Evolutionary conservation across 2,329 filamentous ascomycete species (phyloP).

Genomic region (Exophiala spinifera): DNA sequence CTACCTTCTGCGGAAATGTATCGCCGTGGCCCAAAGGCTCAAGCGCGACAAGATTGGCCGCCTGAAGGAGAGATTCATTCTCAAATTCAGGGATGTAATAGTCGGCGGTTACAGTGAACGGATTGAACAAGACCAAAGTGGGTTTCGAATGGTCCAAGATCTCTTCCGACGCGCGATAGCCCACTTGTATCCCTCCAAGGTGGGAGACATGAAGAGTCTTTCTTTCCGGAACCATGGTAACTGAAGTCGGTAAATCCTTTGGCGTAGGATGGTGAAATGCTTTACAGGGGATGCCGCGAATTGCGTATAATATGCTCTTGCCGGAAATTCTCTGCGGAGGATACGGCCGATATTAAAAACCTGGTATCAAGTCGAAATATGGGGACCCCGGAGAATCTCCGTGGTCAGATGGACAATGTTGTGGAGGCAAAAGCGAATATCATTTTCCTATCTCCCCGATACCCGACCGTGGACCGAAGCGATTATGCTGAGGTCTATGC

Average conservation of each 20-base stretch:
- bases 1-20: constrained; percentile 37
- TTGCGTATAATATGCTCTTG: no score
- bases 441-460: constrained; percentile 6
- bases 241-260: neutral
- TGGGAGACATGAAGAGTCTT: constrained; percentile 7
- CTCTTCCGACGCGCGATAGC: neutral
- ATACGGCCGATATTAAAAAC: no score
- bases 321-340: no score
- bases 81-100: constrained; percentile 43
- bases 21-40: constrained; percentile 54
- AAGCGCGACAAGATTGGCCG: constrained; percentile 51
- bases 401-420: neutral
- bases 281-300: no score
- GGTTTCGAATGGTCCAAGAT: constrained; percentile 38
- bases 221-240: constrained; percentile 1
- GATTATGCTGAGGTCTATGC: neutral
- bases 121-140: constrained; percentile 51
- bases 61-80: constrained; percentile 34
- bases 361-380: no score
- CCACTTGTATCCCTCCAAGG: constrained; percentile 7
- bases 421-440: neutral
- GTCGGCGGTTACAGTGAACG: constrained; percentile 48
- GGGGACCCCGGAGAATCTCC: neutral
- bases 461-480: constrained; percentile 2
- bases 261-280: no score